phyloP scores from a whole-genome alignment of 179 eudicot genomes.

The Dionaea muscipula region DNA sequence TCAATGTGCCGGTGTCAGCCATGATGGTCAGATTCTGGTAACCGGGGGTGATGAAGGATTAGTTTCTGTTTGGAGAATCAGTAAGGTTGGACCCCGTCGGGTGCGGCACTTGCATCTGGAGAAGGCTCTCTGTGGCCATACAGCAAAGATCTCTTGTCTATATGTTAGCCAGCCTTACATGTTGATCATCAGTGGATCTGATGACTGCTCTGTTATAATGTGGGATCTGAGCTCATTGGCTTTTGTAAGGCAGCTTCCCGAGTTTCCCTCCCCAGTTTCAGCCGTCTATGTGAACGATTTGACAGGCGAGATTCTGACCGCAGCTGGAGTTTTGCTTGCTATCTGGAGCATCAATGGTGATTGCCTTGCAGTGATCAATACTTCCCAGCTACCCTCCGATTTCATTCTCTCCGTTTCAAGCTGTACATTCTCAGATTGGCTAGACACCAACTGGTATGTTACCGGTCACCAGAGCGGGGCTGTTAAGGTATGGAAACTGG shows the following conservation, averaged over 20 bases:
- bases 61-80: constrained; percentile 77
- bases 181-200: constrained; percentile 90
- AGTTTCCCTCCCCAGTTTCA: constrained; percentile 83
- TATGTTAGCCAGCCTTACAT: constrained; percentile 89
- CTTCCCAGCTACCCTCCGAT: constrained; percentile 95
- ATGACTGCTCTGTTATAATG: constrained; percentile 74
- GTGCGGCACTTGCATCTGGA: constrained; percentile 42
- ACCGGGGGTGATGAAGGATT: constrained; percentile 90
- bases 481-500: constrained; percentile 84
- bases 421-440: constrained; percentile 70
- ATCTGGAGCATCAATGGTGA: constrained; percentile 94
- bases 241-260: constrained; percentile 81
- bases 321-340: constrained; percentile 85
- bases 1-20: constrained; percentile 75
- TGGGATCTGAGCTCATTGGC: constrained; percentile 88
- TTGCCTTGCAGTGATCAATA: constrained; percentile 77
- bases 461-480: constrained; percentile 98
- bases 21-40: constrained; percentile 72
- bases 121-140: constrained; percentile 67
- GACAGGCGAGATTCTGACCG: constrained; percentile 76
- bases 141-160: constrained; percentile 63
- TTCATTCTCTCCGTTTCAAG: constrained; percentile 63
- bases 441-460: constrained; percentile 72
- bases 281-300: constrained; percentile 77
- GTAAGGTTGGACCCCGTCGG: constrained; percentile 43